Conservation (phyloP, 2,329 filamentous ascomycete genomes). For the Xylariales sp. region DNA sequence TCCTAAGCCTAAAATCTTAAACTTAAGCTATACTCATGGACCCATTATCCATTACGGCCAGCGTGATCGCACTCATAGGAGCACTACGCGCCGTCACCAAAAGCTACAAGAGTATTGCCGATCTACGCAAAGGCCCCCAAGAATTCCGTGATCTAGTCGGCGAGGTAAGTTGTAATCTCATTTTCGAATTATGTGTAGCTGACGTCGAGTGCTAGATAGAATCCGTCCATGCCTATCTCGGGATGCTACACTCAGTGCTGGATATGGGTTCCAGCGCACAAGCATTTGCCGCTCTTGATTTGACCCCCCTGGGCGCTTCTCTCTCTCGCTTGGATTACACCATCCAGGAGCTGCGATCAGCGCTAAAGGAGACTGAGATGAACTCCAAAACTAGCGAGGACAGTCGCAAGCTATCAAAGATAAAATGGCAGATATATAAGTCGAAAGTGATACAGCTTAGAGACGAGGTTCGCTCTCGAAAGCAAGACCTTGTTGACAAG, state of each 20-base stretch:
- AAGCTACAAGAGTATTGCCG: conserved; percentile 3
- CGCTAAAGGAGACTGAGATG: conserved; percentile 6
- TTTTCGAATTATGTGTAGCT: background rate
- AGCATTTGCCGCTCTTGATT: conserved; percentile 1
- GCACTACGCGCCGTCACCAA: background rate
- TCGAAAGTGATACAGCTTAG: conserved; percentile 13
- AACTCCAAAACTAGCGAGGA: background rate
- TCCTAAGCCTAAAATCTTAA: background rate
- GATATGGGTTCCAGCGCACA: conserved; percentile 3
- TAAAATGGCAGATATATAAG: conserved; percentile 24
- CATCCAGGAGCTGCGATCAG: conserved; percentile 9
- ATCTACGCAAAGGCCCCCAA: conserved; percentile 5
- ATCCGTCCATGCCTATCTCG: conserved; percentile 4
- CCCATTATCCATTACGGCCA: conserved; percentile 18
- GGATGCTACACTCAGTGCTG: conserved; percentile 18
- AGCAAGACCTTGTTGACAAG: conserved; percentile 24
- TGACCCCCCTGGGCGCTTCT: background rate
- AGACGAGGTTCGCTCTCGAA: conserved; percentile 11
- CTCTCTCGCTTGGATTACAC: conserved; percentile 19
- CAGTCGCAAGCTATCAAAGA: conserved; percentile 19
- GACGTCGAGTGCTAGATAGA: background rate
- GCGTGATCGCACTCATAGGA: conserved; percentile 15
- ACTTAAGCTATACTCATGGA: conserved; percentile 9
- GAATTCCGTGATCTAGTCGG: conserved; percentile 2
- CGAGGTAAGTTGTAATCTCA: conserved; percentile 1